phyloP scores from a whole-genome alignment of 306 rosid species.

The Cucumis cinereus region DNA sequence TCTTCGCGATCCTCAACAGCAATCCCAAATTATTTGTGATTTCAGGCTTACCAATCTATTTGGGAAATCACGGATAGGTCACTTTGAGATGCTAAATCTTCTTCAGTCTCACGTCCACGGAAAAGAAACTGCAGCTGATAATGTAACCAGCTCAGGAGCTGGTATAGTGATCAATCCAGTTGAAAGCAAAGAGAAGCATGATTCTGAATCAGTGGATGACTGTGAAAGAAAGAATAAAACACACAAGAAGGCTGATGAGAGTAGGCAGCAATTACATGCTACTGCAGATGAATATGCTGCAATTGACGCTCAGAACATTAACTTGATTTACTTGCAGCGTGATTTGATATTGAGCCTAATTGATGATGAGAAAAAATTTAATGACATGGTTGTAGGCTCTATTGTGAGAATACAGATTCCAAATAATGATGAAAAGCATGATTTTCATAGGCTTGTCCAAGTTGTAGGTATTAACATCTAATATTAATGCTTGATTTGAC shows the following conservation, averaged over 20 bases:
- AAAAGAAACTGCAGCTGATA: constrained; percentile 32
- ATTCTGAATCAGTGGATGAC: constrained; percentile 22
- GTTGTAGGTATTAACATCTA: constrained; percentile 54
- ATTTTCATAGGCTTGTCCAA: constrained; percentile 86
- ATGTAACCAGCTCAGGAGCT: constrained; percentile 21
- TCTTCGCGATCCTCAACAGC: constrained; percentile 70
- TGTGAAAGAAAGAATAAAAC: constrained; percentile 45
- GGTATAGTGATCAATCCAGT: constrained; percentile 32
- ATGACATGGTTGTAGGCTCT: constrained; percentile 70
- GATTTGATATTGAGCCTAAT: constrained; percentile 47
- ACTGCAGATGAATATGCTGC: constrained; percentile 52
- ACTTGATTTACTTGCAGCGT: constrained; percentile 67
- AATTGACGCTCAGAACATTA: constrained; percentile 68
- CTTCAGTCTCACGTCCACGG: constrained; percentile 62
- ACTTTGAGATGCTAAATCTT: constrained; percentile 72
- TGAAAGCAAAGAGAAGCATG: constrained; percentile 31
- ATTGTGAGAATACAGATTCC: constrained; percentile 75
- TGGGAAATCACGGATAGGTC: constrained; percentile 57
- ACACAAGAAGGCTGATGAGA: constrained; percentile 30
- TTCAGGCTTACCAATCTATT: constrained; percentile 57
- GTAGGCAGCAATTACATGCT: constrained; percentile 22
- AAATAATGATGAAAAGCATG: constrained; percentile 60
- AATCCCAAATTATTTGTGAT: constrained; percentile 68
- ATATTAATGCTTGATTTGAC: not conserved
- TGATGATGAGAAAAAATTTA: constrained; percentile 48